A percentile compares a stretch with the other conserved stretches of the same genome.
phyloP scores from a whole-genome alignment of 1,139 yeast species.

The Zygosaccharomyces pseudobailii region DNA sequence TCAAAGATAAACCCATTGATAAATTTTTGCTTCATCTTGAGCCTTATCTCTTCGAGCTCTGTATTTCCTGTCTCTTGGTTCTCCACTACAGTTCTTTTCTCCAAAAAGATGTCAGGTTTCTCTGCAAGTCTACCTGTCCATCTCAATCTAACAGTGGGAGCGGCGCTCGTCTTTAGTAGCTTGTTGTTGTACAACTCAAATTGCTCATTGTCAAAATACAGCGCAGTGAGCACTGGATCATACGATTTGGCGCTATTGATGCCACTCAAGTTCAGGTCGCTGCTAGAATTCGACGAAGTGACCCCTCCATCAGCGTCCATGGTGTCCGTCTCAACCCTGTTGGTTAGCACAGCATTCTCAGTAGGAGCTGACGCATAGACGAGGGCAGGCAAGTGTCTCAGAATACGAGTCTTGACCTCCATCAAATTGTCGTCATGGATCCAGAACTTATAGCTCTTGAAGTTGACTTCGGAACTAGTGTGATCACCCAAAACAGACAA shows the following conservation, averaged over 20 bases:
- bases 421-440: conserved; percentile 90
- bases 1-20: conserved; percentile 55
- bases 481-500: conserved; percentile 28
- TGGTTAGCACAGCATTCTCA: conserved; percentile 32
- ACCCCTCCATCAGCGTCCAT: conserved; percentile 37
- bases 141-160: conserved; percentile 75
- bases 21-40: conserved; percentile 74
- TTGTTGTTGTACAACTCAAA: conserved; percentile 86
- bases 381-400: conserved; percentile 88
- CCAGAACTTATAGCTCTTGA: conserved; percentile 88
- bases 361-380: conserved; percentile 53
- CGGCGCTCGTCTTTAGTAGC: conserved; percentile 62
- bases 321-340: conserved; percentile 32
- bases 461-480: conserved; percentile 43
- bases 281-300: conserved; percentile 26
- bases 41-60: conserved; percentile 40
- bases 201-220: conserved; percentile 79
- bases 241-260: conserved; percentile 42
- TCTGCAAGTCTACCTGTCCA: conserved; percentile 85
- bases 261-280: conserved; percentile 34
- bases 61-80: conserved; percentile 52
- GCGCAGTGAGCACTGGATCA: conserved; percentile 80
- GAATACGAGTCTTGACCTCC: conserved; percentile 92
- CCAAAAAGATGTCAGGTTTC: conserved; percentile 73
- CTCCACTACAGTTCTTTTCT: conserved; percentile 66